phyloP scores from a whole-genome alignment of 2,329 filamentous ascomycete genomes.

The Alternaria atra region DNA sequence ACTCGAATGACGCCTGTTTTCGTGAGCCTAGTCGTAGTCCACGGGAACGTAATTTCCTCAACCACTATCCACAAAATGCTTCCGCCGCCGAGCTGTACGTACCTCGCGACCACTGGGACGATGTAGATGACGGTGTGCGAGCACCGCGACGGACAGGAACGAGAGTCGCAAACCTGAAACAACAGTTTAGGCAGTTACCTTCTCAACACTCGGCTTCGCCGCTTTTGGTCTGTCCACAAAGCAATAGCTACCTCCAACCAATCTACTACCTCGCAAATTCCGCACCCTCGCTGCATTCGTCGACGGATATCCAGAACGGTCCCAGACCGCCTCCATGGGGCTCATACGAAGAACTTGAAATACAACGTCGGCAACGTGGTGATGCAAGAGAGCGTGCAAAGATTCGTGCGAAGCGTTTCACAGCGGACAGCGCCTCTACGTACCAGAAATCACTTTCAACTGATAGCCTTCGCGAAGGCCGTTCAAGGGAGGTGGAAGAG shows the following conservation, averaged over 20 bases:
- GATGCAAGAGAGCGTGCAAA: slow-evolving; percentile 15
- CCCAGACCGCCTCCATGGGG: slow-evolving; percentile 28
- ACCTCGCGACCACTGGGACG: slow-evolving; percentile 5
- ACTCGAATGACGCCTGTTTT: neutral
- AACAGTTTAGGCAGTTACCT: slow-evolving; percentile 21
- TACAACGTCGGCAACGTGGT: slow-evolving; percentile 14
- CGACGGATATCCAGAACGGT: slow-evolving; percentile 9
- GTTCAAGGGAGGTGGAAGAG: slow-evolving; percentile 28
- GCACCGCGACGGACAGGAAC: slow-evolving; percentile 11
- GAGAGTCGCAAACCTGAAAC: slow-evolving; percentile 21
- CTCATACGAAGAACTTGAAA: slow-evolving; percentile 17
- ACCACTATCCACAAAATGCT: slow-evolving; percentile 3
- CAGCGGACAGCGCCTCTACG: neutral
- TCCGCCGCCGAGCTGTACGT: neutral
- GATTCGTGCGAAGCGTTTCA: neutral
- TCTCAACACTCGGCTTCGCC: neutral
- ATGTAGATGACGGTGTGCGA: neutral
- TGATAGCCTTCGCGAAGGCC: slow-evolving; percentile 9
- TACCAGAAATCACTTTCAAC: slow-evolving; percentile 1
- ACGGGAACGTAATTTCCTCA: neutral
- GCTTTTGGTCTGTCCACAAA: neutral
- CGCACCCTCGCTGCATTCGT: neutral
- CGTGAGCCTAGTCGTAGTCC: neutral
- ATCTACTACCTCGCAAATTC: neutral
- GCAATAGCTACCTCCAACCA: too few species aligned